Conservation (phyloP, 179 eudicot species). For the Carnegiea gigantea region DNA sequence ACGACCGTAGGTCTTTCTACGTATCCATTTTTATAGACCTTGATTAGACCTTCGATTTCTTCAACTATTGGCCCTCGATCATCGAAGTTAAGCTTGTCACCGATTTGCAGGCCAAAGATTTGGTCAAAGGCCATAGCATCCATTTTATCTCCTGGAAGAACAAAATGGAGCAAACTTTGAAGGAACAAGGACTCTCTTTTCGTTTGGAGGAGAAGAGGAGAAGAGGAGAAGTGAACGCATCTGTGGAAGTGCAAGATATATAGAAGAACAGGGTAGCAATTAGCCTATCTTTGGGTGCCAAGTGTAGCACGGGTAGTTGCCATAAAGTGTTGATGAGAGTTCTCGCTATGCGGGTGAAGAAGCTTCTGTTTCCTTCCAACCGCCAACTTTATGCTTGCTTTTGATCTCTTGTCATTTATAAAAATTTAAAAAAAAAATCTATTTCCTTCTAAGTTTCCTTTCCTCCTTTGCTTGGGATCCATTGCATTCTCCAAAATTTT, state of each 20-base stretch:
- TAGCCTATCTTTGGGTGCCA: slow-evolving; percentile 1
- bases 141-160: slow-evolving; percentile 13
- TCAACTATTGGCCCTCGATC: slow-evolving; percentile 26
- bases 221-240: background rate
- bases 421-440: too few relatives aligned
- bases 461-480: background rate
- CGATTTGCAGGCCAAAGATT: slow-evolving; percentile 8
- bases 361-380: slow-evolving; percentile 12
- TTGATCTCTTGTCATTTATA: background rate
- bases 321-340: background rate
- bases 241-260: background rate
- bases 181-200: background rate
- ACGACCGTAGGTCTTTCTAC: slow-evolving; percentile 47
- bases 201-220: background rate
- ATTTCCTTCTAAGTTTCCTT: background rate
- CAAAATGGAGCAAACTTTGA: background rate
- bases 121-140: slow-evolving; percentile 11
- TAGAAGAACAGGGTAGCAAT: background rate
- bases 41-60: slow-evolving; percentile 57
- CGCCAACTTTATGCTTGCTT: background rate
- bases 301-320: slow-evolving; percentile 6
- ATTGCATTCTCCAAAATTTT: slow-evolving; percentile 6
- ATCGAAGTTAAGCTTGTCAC: background rate
- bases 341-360: background rate
- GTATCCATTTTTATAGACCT: slow-evolving; percentile 55